Evolutionary conservation across 257 asterid species (phyloP).

Genomic region (Primulina eburnea): DNA sequence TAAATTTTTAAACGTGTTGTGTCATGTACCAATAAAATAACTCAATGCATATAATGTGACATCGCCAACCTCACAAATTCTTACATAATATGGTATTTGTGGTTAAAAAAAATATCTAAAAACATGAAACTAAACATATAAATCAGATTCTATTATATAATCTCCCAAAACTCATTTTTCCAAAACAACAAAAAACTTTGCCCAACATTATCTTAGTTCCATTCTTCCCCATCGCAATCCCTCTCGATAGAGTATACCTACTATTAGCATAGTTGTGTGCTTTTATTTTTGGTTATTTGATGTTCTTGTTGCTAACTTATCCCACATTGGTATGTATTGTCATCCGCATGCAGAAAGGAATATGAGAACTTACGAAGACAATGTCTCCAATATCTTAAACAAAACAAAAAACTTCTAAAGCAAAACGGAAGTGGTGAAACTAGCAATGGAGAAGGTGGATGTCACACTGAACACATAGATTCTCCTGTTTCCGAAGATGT

Average conservation of each 20-base stretch:
- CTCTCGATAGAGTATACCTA: not conserved
- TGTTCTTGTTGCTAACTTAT: not conserved
- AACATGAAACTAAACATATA: too few species aligned
- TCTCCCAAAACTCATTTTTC: too few species aligned
- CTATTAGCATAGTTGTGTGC: not conserved
- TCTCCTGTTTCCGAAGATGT: slow-evolving; percentile 71
- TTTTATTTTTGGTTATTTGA: too few species aligned
- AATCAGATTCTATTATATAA: too few species aligned
- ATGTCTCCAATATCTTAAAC: slow-evolving; percentile 55
- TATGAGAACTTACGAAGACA: slow-evolving; percentile 74
- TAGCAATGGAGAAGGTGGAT: slow-evolving; percentile 36
- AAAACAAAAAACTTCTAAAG: slow-evolving; percentile 29
- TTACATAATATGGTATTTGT: not conserved
- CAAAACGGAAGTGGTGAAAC: slow-evolving; percentile 37
- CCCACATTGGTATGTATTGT: slow-evolving; percentile 14
- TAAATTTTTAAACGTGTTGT: too few species aligned
- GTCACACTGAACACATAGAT: slow-evolving; percentile 41
- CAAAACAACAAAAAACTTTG: not conserved
- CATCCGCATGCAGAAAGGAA: slow-evolving; percentile 59
- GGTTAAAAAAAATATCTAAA: not conserved
- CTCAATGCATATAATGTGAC: not conserved
- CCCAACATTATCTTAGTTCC: not conserved
- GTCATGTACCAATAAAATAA: not conserved
- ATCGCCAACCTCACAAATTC: not conserved
- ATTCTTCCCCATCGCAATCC: not conserved